phyloP scores from a whole-genome alignment of 2,329 filamentous ascomycete species.

The Dothideomycetes sp. region DNA sequence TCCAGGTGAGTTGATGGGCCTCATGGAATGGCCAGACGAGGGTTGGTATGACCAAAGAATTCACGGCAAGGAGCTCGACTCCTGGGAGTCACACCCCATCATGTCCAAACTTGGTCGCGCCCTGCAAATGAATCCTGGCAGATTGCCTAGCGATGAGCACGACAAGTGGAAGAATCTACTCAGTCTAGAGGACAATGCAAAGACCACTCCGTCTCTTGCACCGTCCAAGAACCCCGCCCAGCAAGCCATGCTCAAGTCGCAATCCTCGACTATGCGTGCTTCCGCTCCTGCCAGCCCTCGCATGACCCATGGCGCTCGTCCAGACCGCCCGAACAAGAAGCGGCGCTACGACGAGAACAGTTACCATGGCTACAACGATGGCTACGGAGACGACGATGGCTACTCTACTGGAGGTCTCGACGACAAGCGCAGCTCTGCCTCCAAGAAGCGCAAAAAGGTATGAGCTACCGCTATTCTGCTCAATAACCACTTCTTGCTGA shows the following conservation, averaged over 20 bases:
- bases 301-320: constrained; percentile 38
- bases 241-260: constrained; percentile 11
- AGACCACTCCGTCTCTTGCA: constrained; percentile 7
- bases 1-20: constrained; percentile 21
- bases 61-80: constrained; percentile 27
- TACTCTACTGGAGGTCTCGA: constrained; percentile 65
- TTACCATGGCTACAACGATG: constrained; percentile 64
- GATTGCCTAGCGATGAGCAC: constrained; percentile 29
- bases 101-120: constrained; percentile 29
- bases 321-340: constrained; percentile 60
- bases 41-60: constrained; percentile 29
- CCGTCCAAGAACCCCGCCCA: constrained; percentile 4
- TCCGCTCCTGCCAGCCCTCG: constrained; percentile 27
- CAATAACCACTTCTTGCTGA: background rate
- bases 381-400: constrained; percentile 58
- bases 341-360: constrained; percentile 64
- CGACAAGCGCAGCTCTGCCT: constrained; percentile 32
- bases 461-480: background rate
- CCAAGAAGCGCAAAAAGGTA: constrained; percentile 47
- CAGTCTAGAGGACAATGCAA: constrained; percentile 29
- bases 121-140: constrained; percentile 30
- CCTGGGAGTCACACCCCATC: constrained; percentile 17
- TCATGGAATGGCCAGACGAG: constrained; percentile 28
- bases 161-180: constrained; percentile 31
- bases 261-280: constrained; percentile 10